Evolutionary conservation across 116 monocot genomes (phyloP), one percentile per base, ranked within the genome.

Genomic region (Papilionanthe hybrid): DNA sequence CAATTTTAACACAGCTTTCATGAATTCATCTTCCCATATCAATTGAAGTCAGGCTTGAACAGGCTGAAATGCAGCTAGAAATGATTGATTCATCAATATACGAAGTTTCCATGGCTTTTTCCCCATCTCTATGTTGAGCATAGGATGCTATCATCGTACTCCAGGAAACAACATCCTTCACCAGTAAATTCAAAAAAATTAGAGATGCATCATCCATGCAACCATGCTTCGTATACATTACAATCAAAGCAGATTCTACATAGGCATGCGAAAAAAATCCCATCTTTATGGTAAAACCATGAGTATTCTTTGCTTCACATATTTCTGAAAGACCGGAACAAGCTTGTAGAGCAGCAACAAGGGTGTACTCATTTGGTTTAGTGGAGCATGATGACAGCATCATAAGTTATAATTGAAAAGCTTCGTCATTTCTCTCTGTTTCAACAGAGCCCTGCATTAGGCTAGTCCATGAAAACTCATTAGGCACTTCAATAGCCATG

Each of bases 401-500:
- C 22, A 28, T 75, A 18, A 27, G 42, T 55, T 76, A 84, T 5
- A 79, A 69, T 22, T 79, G 18, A 27, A 84, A 42, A 49, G 84
- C 66, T 79, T 84, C 79, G 17, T 42, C 76, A 43, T 55, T 30
- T 66, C 20, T 76, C 7, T 76, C 43, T 10, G 79, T 79, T 71
- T 84, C 79, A 71, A 55, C 75, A 74, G 27, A 79, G 29, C 76
- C 67, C 23, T 37, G 67, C 9, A 84, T 79, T 28, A 84, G 42
- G 42, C 48, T 42, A 23, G 79, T 84, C 79, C 76, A 79, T 66
- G 84, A 84, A 44, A 79, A 84, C 76, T 84, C 79, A 32, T 79
- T 84, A 44, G 4, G 76, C 4, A 76, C 67, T 76, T 79, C 55
- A n/a, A 84, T 84, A 1, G 41, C 66, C 83, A 65, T 48, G 44